A percentile compares a stretch with the other conserved stretches of the same genome.
phyloP scores from a whole-genome alignment of 352 stramenopile species.

The Blastocystis sp. region DNA sequence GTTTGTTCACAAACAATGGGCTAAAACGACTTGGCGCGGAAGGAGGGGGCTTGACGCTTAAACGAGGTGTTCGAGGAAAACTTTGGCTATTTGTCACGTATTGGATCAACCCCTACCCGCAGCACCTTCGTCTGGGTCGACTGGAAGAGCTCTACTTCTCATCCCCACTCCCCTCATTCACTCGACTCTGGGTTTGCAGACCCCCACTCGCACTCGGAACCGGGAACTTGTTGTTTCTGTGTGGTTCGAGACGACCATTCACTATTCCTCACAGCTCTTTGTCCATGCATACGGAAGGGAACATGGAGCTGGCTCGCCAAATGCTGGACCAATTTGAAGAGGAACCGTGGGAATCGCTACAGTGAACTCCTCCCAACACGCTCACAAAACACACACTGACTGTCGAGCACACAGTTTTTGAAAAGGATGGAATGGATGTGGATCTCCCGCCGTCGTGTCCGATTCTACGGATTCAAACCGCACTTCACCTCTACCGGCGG shows the following conservation, averaged over 20 bases:
- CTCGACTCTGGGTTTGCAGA: background rate
- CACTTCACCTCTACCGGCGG: background rate
- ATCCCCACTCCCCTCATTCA: background rate
- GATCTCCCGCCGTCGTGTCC: background rate
- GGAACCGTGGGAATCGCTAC: background rate
- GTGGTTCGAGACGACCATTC: background rate
- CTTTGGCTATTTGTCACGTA: background rate
- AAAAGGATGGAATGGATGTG: background rate
- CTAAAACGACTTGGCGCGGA: background rate
- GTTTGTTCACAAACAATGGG: background rate
- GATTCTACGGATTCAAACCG: background rate
- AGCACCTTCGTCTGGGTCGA: background rate
- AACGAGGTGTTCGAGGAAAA: background rate
- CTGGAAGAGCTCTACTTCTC: background rate
- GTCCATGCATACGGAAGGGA: background rate
- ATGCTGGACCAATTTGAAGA: background rate
- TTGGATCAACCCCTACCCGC: background rate
- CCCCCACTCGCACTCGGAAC: background rate
- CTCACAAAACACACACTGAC: background rate
- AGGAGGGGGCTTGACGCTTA: background rate
- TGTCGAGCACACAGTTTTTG: background rate
- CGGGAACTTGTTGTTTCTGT: background rate
- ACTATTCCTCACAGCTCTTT: background rate
- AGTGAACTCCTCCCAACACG: background rate
- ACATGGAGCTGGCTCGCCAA: background rate